phyloP scores from a whole-genome alignment of 176 grass and related monocot species.

The Ananas comosus region DNA sequence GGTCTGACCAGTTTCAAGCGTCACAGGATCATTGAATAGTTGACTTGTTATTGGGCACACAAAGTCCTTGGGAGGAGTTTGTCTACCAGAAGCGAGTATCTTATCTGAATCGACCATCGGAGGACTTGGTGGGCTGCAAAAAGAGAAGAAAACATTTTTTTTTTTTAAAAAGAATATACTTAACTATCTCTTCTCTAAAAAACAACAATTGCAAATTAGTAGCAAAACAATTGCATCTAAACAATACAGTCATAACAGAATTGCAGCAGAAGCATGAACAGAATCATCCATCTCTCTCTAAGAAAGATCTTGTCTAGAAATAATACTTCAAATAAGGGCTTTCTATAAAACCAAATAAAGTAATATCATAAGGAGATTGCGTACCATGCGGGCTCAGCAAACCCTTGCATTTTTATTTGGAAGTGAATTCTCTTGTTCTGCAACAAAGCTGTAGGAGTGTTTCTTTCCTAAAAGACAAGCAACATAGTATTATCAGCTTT shows the following conservation, averaged over 20 bases:
- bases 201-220: not conserved
- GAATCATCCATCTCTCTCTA: not conserved
- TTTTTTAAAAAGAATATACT: not conserved
- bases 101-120: conserved; percentile 16
- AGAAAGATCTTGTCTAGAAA: no score
- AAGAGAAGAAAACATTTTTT: not conserved
- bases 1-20: conserved; percentile 57
- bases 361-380: conserved; percentile 3
- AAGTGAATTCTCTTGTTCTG: not conserved
- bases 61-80: conserved; percentile 55
- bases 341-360: not conserved
- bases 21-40: conserved; percentile 69
- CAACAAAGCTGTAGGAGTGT: not conserved
- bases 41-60: conserved; percentile 61
- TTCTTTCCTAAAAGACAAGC: conserved; percentile 56
- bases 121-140: conserved; percentile 8
- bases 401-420: conserved; percentile 3
- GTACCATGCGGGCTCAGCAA: conserved; percentile 31
- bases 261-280: not conserved
- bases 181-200: not conserved
- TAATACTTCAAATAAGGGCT: not conserved
- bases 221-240: not conserved
- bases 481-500: conserved; percentile 30
- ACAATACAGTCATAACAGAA: no score
- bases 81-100: conserved; percentile 4